Conservation (phyloP, 495 filamentous ascomycete species). For the Daldinia caldariorum region DNA sequence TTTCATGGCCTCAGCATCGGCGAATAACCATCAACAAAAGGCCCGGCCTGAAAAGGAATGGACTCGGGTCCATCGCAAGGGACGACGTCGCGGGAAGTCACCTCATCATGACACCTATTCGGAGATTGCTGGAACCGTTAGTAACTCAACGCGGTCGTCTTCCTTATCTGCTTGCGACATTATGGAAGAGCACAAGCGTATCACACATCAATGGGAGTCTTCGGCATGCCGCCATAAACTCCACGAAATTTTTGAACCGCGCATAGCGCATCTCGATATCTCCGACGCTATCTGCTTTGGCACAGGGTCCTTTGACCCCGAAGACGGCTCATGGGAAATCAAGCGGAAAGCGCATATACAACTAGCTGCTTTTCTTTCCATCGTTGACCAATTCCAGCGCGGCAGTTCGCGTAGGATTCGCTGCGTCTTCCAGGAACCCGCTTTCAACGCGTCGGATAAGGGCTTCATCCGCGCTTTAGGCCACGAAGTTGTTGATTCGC, state of each 20-base stretch:
- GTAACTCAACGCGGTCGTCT: constrained; percentile 1
- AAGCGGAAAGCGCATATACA: constrained; percentile 60
- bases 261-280: constrained; percentile 16
- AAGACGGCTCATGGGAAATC: constrained; percentile 46
- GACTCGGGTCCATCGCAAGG: constrained; percentile 5
- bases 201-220: constrained; percentile 35
- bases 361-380: constrained; percentile 67
- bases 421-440: constrained; percentile 74
- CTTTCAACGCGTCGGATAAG: constrained; percentile 71
- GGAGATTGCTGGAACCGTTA: neutral
- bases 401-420: constrained; percentile 42
- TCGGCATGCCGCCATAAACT: constrained; percentile 31
- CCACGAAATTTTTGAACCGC: constrained; percentile 28
- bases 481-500: constrained; percentile 66
- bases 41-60: neutral
- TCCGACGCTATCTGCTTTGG: constrained; percentile 58
- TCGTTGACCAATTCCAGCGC: constrained; percentile 56
- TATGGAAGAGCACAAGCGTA: constrained; percentile 35
- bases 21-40: neutral
- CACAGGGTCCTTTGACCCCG: constrained; percentile 56
- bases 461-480: constrained; percentile 63
- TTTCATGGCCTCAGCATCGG: neutral
- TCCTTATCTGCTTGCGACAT: constrained; percentile 37
- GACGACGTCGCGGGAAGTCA: constrained; percentile 10
- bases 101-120: neutral